Conservation (phyloP, 768 basidiomycete genomes). For the Pleurotus citrinopileatus region DNA sequence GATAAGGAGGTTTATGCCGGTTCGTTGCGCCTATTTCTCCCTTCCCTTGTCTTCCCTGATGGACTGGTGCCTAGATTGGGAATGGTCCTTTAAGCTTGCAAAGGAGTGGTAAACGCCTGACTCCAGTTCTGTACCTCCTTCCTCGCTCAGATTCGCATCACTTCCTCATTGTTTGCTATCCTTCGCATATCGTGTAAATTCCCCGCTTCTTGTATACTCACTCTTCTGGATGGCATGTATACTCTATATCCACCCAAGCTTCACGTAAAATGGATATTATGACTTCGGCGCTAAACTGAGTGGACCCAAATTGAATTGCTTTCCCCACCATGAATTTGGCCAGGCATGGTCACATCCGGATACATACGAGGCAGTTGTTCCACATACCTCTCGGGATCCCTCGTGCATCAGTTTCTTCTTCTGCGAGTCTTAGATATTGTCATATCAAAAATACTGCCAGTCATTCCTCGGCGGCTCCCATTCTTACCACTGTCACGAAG, state of each 20-base stretch:
- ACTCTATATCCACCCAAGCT: no score
- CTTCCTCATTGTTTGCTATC: conserved; percentile 13
- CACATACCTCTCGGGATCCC: no score
- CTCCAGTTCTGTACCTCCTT: conserved; percentile 5
- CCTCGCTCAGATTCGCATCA: conserved; percentile 14
- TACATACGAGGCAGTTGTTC: no score
- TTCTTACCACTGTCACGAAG: background rate
- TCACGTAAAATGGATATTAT: no score
- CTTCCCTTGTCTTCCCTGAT: background rate
- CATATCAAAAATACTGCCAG: no score
- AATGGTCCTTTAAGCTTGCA: conserved; percentile 88
- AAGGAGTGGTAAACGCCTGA: conserved; percentile 75
- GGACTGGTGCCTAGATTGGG: conserved; percentile 51
- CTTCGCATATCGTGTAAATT: background rate
- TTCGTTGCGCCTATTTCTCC: conserved; percentile 29
- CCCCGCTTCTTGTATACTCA: background rate
- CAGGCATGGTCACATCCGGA: no score
- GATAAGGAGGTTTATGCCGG: conserved; percentile 80
- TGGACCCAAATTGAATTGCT: no score
- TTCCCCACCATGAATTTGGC: no score
- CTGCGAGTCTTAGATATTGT: no score
- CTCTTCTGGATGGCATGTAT: no score
- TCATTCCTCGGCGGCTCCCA: background rate
- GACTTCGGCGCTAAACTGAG: no score
- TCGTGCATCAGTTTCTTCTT: no score